Base-by-base conservation (phyloP, 805 yeast species). In the Scheffersomyces amazonensis region DNA sequence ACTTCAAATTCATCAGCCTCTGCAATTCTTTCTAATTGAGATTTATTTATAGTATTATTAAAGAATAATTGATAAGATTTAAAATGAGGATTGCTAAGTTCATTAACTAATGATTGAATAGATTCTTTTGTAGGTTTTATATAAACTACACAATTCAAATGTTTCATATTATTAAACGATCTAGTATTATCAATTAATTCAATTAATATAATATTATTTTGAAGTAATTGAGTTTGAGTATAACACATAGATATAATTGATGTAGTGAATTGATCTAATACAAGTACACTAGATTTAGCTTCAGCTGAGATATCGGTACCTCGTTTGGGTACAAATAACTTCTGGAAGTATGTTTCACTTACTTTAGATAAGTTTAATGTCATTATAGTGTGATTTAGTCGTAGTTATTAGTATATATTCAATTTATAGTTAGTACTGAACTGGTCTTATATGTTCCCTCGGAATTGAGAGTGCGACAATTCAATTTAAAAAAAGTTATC, bases 1-100 rank as follows among this genome's bases (percentile, higher is more conserved):
- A 80, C 78, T 56, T 91, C 98, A 51, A 81, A 71, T 53, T 87
- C 93, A 59, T 93, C 99, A 2, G 87, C 76, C 58, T 88, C 96
- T 0, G 99, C 98, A 33, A 93, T 56, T 35, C 86, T 72, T 56
- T 93, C 99, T 48, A 93, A 60, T 46, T 87, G 85, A 18, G 81
- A 69, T 62, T 91, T 93, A 36, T 79, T 71, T 21, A 90, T 73
- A 12, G 79, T 68, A 56, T 89, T 89, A 56, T 80, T 84, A 69
- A 91, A 88, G 52, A 73, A 87, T 15, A 93, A 58, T 52, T 83
- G 82, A 61, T 93, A 93, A 24, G 71, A 73, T 24, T 81, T 77
- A 63, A 89, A 93, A 50, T 81, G 88, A 0, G 99, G 99, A 40
- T 71, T 69, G 25, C 75, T 64, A 37, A 93, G 64, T 59, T 93